Evolutionary conservation across 345 rosid species (phyloP).

Genomic region (Rhodamnia rubescens): DNA sequence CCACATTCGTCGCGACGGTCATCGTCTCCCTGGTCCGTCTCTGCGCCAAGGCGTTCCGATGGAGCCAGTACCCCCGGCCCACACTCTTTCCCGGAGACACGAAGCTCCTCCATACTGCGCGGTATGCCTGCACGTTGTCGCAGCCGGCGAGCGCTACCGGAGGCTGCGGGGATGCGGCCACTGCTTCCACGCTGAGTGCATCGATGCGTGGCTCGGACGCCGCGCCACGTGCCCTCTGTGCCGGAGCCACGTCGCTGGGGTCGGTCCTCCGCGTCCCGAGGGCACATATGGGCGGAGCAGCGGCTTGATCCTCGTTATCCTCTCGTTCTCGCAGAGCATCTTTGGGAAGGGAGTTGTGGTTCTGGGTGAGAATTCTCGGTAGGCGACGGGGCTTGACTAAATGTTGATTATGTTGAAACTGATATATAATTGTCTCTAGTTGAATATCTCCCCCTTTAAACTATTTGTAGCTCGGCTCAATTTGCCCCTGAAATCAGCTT

Average conservation of each 20-base stretch:
- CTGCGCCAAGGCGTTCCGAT: neutral
- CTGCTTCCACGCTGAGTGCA: conserved; percentile 47
- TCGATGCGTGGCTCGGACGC: conserved; percentile 30
- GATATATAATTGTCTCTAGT: neutral
- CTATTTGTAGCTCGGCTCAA: neutral
- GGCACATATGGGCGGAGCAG: neutral
- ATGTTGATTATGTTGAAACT: neutral
- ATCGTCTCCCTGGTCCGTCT: neutral
- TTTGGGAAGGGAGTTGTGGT: neutral
- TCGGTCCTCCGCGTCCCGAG: neutral
- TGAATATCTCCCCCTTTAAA: neutral
- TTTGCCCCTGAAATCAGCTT: neutral
- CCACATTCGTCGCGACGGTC: neutral
- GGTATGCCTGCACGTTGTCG: neutral
- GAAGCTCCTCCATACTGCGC: neutral
- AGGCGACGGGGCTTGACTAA: neutral
- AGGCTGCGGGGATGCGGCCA: conserved; percentile 30
- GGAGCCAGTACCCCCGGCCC: neutral
- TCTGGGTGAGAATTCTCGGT: neutral
- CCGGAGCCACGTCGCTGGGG: neutral
- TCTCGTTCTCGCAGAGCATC: neutral
- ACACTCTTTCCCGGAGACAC: neutral
- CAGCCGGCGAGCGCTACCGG: neutral
- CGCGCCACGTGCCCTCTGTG: conserved; percentile 40
- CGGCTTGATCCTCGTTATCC: neutral